Conservation (phyloP, 305 asterid species). For the Rubia tinctorum region DNA sequence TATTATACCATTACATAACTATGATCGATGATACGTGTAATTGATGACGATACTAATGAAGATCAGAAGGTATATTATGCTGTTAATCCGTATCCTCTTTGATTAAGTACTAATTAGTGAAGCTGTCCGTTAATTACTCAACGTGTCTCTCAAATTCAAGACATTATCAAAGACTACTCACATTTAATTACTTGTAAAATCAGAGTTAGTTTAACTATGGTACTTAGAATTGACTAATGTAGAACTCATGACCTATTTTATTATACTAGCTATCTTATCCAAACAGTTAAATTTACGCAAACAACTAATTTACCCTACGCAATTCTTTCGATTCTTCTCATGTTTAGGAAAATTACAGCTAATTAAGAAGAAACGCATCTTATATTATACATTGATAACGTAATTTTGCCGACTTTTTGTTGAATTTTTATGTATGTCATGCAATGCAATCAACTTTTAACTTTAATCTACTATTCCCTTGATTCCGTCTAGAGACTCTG, state of each 20-base stretch:
- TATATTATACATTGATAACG: not conserved
- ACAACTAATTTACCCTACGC: too few species aligned
- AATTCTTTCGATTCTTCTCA: too few species aligned
- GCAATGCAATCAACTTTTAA: not conserved
- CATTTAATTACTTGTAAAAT: not conserved
- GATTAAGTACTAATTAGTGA: not conserved
- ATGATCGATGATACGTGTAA: too few species aligned
- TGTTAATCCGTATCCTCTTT: not conserved
- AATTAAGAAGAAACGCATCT: too few species aligned
- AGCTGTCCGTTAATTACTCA: not conserved
- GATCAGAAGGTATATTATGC: not conserved
- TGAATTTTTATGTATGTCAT: not conserved
- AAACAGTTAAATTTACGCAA: not conserved
- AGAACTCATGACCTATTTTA: not conserved
- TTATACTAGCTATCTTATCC: not conserved
- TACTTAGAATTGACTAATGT: not conserved
- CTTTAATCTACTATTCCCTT: not conserved
- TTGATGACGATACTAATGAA: too few species aligned
- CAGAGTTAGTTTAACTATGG: not conserved
- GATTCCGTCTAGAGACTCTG: not conserved
- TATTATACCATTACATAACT: too few species aligned
- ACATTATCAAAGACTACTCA: not conserved
- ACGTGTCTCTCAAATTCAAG: conserved; percentile 1
- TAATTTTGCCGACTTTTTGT: not conserved
- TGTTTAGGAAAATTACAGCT: too few species aligned